These are phyloP conservation scores for Garcia nutans DNA, from an alignment of 345 rosid species.

Conservation along the genomic window DNA sequence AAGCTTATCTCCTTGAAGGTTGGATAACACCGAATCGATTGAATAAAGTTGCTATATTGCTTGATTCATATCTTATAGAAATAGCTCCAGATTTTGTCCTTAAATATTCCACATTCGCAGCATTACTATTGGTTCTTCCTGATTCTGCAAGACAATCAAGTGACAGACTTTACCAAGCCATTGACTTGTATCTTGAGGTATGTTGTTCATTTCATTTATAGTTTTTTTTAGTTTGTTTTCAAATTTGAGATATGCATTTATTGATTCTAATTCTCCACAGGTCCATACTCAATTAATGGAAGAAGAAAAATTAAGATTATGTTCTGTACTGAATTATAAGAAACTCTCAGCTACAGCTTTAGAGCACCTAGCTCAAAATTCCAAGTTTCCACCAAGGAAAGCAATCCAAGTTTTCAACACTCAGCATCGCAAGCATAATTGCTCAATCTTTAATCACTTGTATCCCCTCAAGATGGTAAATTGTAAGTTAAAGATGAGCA, in stretches of 20 bases:
- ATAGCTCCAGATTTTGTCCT: constrained; percentile 48
- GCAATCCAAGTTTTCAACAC: constrained; percentile 30
- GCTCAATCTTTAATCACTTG: neutral
- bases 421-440: constrained; percentile 28
- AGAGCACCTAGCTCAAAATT: constrained; percentile 33
- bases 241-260: neutral
- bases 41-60: constrained; percentile 40
- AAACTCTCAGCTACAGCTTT: constrained; percentile 43
- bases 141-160: constrained; percentile 43
- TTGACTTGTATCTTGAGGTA: constrained; percentile 56
- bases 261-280: constrained; percentile 27
- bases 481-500: neutral
- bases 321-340: constrained; percentile 35
- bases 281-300: constrained; percentile 38
- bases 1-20: constrained; percentile 29
- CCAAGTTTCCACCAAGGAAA: constrained; percentile 40
- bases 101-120: constrained; percentile 38
- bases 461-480: neutral
- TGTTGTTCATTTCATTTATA: constrained; percentile 3
- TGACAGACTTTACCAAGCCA: constrained; percentile 44
- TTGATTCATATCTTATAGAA: constrained; percentile 50
- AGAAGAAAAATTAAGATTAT: constrained; percentile 39
- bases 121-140: constrained; percentile 38
- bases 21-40: constrained; percentile 8
- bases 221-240: neutral